phyloP scores from a whole-genome alignment of 495 filamentous ascomycete genomes.

The Aspergillus leporis region DNA sequence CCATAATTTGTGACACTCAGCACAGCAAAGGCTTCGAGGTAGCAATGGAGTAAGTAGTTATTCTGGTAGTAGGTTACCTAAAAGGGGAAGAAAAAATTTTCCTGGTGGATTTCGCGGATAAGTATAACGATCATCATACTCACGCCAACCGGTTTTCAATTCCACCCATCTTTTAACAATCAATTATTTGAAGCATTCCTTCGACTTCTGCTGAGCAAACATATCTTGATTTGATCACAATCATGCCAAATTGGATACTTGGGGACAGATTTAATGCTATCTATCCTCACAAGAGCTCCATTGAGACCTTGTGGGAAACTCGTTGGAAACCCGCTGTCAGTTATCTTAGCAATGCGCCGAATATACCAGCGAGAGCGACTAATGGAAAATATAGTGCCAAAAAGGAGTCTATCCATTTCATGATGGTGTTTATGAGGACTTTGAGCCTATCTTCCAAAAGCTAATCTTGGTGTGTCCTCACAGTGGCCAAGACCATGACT shows the following conservation, averaged over 20 bases:
- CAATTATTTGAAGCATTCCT: too few relatives aligned
- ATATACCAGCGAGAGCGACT: background rate
- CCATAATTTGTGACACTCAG: too few relatives aligned
- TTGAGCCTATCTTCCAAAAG: conserved; percentile 67
- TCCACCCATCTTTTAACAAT: too few relatives aligned
- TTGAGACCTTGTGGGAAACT: conserved; percentile 74
- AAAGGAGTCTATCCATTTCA: conserved; percentile 79
- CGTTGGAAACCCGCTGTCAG: conserved; percentile 75
- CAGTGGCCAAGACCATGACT: background rate
- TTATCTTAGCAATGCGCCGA: background rate
- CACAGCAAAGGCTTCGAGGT: too few relatives aligned
- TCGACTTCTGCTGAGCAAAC: too few relatives aligned
- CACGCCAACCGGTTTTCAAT: too few relatives aligned
- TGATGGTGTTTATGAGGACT: conserved; percentile 68
- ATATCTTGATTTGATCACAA: background rate
- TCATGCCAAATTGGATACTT: conserved; percentile 32
- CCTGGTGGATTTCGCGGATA: too few relatives aligned
- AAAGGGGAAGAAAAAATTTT: too few relatives aligned
- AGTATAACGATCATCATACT: too few relatives aligned
- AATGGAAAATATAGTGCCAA: conserved; percentile 46
- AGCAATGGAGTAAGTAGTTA: too few relatives aligned
- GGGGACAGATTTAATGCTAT: conserved; percentile 39
- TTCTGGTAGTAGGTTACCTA: too few relatives aligned
- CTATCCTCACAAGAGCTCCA: conserved; percentile 66
- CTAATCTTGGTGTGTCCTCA: conserved; percentile 54